Evolutionary conservation across 163 green algal genomes (phyloP), one percentile per base, ranked within the genome.

Genomic region (Volvox carteri): DNA sequence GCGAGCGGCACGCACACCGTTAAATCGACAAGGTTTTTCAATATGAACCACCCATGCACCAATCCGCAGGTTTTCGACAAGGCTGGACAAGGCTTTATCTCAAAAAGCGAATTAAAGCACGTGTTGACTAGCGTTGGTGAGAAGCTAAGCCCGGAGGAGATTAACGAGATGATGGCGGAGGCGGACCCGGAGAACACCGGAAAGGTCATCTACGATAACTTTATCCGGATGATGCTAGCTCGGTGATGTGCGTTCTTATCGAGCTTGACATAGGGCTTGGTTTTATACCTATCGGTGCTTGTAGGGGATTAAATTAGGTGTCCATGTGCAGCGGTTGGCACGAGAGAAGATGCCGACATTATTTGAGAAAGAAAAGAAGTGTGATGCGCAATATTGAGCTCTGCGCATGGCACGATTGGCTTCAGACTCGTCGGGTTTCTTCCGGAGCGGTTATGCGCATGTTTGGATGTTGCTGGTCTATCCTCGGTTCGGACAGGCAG

Each of bases 81-180:
- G 85, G 30, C 62, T 8, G 76, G 77, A 5, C 86, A 92, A 56
- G 89, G 89, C 62, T 88, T 56, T 62, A 91, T 93, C 72, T 68
- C 60, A 48, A 87, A 62, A 1, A 54, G 41, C 21, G 87, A 94
- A 85, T 86, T 95, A 67, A 81, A 84, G 41, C 93, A 95, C 86
- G 92, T 95, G 86, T 88, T 95, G 23, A 93, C 87, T 56, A 94
- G 92, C 90, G 93, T 95, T 18, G 93, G 93, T 0, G 93, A 95
- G 91, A 93, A 93, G 88, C 90, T 95, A 42, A 89, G 67, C 33
- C 87, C 92, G 3, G 52, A 89, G 54, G 92, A 95, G 87, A 92
- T 95, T 68, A 84, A 90, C 9, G 91, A 94, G 48, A 88, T 95
- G 87, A 89, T 91, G 41, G 90, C 78, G 37, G 90, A 90, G 67